Conservation (phyloP, 768 basidiomycete species). For the Podaxis sp. region DNA sequence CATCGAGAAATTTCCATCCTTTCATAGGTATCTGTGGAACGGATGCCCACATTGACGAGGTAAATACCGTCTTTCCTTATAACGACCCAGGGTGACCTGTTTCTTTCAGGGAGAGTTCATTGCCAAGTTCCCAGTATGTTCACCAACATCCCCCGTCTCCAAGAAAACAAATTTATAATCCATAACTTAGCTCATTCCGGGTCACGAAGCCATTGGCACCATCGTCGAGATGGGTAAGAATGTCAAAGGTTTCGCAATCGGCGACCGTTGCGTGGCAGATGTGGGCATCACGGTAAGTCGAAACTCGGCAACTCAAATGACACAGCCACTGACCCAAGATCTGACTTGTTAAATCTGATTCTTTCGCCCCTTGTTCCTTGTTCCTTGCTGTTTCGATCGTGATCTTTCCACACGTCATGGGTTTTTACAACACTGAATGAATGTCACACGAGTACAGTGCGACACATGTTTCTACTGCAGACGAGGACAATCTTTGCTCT, state of each 20-base stretch:
- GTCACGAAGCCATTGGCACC: conserved; percentile 59
- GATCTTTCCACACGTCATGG: conserved; percentile 2
- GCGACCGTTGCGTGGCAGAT: conserved; percentile 86
- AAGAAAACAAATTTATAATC: background rate
- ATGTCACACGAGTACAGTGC: conserved; percentile 48
- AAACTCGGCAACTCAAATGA: conserved; percentile 29
- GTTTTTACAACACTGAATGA: background rate
- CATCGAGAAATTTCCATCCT: background rate
- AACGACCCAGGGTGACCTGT: conserved; percentile 2
- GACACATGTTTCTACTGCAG: conserved; percentile 87
- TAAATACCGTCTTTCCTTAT: conserved; percentile 29
- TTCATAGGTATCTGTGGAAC: conserved; percentile 56
- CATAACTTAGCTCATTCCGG: conserved; percentile 37
- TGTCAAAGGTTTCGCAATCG: conserved; percentile 71
- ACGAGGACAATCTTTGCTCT: conserved; percentile 77
- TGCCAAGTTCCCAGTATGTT: conserved; percentile 62
- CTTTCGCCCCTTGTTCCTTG: background rate
- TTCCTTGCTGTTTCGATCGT: background rate
- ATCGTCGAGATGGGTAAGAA: conserved; percentile 77
- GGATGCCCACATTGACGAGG: conserved; percentile 48
- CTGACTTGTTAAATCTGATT: background rate
- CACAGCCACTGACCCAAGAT: conserved; percentile 16
- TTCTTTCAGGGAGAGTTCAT: conserved; percentile 60
- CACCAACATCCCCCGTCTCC: background rate
- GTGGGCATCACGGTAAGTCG: conserved; percentile 57